A percentile compares a stretch with the other conserved stretches of the same genome.
phyloP scores from a whole-genome alignment of 202 grass and related monocot genomes.

The Schoenoplectus tabernaemontani region DNA sequence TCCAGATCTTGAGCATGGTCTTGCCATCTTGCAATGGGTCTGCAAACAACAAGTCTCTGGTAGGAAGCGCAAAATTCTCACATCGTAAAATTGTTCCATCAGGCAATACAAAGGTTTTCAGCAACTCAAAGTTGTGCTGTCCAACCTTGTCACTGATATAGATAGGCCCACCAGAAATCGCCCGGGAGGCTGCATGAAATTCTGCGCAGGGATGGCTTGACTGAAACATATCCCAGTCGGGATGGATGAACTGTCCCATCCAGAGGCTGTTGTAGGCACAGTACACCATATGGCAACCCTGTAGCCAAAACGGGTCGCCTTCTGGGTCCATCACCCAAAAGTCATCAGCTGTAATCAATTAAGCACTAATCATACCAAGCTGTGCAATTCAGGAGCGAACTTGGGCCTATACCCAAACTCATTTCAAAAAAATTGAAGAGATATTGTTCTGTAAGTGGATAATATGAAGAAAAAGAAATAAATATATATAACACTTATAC shows the following conservation, averaged over 20 bases:
- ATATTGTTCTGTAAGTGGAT: no score
- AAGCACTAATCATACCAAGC: no score
- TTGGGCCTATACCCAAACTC: no score
- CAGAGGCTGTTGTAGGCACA: conserved; percentile 90
- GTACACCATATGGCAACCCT: conserved; percentile 98
- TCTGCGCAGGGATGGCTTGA: conserved; percentile 77
- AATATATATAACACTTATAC: no score
- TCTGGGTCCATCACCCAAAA: conserved; percentile 93
- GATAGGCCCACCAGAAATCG: conserved; percentile 75
- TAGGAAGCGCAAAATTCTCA: conserved; percentile 60
- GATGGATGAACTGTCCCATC: conserved; percentile 96
- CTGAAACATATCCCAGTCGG: conserved; percentile 99
- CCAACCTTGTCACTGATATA: conserved; percentile 85
- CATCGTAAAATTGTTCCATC: conserved; percentile 76
- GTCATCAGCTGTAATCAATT: conserved; percentile 33
- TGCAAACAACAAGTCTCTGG: conserved; percentile 60
- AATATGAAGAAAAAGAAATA: no score
- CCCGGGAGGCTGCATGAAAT: conserved; percentile 89
- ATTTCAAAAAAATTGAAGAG: no score
- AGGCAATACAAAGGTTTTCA: conserved; percentile 44
- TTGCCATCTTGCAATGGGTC: conserved; percentile 66
- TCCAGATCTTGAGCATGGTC: conserved; percentile 93
- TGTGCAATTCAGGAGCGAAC: no score
- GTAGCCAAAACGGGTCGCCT: conserved; percentile 93
- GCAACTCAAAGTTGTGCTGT: conserved; percentile 51